Conservation (phyloP, 495 filamentous ascomycete species). For the Lasiosphaeria hispida region DNA sequence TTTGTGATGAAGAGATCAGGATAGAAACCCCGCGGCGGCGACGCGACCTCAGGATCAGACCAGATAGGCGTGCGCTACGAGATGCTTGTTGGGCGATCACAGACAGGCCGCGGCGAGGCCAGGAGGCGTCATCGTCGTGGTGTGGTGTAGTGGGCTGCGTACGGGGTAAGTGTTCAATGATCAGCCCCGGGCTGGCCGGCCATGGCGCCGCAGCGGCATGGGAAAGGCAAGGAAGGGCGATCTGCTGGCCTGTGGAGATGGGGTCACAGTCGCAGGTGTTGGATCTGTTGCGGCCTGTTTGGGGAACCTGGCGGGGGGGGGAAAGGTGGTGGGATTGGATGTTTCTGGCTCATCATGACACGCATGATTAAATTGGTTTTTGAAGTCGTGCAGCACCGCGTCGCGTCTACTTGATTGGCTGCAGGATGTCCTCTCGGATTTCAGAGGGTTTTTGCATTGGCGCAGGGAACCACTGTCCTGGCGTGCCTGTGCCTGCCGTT, state of each 20-base stretch:
- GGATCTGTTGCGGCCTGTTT: conserved; percentile 17
- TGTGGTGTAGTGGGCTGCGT: no score
- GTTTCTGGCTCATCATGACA: conserved; percentile 30
- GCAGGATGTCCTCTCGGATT: conserved; percentile 12
- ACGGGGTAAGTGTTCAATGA: no score
- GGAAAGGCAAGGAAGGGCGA: conserved; percentile 6
- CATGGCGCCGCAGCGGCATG: not conserved
- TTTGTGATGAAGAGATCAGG: not conserved
- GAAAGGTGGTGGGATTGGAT: conserved; percentile 24
- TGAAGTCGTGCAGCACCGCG: conserved; percentile 34
- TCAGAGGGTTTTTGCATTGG: conserved; percentile 18
- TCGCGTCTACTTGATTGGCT: conserved; percentile 32
- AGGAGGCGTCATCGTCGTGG: not conserved
- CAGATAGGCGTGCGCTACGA: not conserved
- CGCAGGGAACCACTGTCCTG: conserved; percentile 18
- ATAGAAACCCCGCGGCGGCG: not conserved
- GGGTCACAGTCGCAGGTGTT: conserved; percentile 13
- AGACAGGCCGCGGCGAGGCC: not conserved
- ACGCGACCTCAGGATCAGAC: no score
- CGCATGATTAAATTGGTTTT: conserved; percentile 34
- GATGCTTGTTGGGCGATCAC: not conserved
- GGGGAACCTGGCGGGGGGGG: conserved; percentile 14
- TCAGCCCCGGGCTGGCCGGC: conserved; percentile 5
- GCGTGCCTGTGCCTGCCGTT: not conserved
- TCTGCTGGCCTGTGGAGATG: conserved; percentile 16